Conservation (phyloP, 139 green algal species). For the Chara braunii region DNA sequence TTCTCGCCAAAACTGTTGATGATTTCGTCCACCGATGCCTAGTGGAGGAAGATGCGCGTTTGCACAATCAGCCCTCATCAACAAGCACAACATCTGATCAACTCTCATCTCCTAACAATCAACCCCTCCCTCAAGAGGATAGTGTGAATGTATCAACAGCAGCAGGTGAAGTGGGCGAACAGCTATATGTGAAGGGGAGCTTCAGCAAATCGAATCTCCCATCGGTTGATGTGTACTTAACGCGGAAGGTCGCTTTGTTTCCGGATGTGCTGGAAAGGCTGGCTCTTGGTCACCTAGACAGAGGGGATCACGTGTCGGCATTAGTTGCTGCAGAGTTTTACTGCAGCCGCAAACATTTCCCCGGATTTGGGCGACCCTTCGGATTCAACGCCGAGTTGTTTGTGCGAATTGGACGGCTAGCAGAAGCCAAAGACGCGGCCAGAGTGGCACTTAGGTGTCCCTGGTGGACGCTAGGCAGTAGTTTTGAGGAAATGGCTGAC, state of each 20-base stretch:
- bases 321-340: slow-evolving; percentile 38
- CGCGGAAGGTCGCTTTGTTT: slow-evolving; percentile 28
- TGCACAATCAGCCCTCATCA: too few relatives aligned
- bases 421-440: slow-evolving; percentile 31
- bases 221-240: slow-evolving; percentile 26
- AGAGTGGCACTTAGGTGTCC: slow-evolving; percentile 33
- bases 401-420: slow-evolving; percentile 11
- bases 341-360: slow-evolving; percentile 25
- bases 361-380: slow-evolving; percentile 33
- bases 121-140: too few relatives aligned
- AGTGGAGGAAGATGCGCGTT: too few relatives aligned
- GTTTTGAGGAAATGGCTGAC: slow-evolving; percentile 26
- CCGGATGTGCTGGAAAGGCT: slow-evolving; percentile 38
- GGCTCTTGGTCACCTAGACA: slow-evolving; percentile 23
- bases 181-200: slow-evolving; percentile 14
- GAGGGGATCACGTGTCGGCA: slow-evolving; percentile 35
- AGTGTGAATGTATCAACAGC: too few relatives aligned
- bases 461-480: slow-evolving; percentile 40
- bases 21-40: too few relatives aligned
- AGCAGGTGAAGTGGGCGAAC: background rate
- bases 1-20: too few relatives aligned
- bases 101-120: too few relatives aligned
- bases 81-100: too few relatives aligned
- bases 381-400: slow-evolving; percentile 30
- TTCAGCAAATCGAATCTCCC: slow-evolving; percentile 5